phyloP scores from a whole-genome alignment of 202 grass and related monocot genomes.

The Eragrostis tef region DNA sequence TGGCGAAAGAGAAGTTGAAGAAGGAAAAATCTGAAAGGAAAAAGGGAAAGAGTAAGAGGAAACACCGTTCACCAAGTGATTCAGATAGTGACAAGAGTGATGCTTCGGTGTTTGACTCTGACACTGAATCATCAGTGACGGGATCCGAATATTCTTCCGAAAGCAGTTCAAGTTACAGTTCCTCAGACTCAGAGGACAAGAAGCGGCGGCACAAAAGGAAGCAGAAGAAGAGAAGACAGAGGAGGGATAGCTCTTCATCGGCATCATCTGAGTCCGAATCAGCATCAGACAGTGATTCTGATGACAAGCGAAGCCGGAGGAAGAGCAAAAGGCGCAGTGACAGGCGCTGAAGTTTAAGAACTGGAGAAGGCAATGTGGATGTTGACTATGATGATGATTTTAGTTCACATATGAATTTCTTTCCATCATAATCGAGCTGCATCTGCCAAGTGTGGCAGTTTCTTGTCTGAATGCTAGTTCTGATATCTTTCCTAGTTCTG shows the following conservation, averaged over 20 bases:
- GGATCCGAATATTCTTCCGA: constrained; percentile 63
- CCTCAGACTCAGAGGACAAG: constrained; percentile 67
- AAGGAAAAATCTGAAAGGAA: constrained; percentile 39
- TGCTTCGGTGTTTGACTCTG: constrained; percentile 66
- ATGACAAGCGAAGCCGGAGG: constrained; percentile 55
- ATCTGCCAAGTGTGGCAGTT: constrained; percentile 7
- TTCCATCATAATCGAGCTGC: neutral
- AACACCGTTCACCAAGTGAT: constrained; percentile 53
- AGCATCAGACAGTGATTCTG: constrained; percentile 59
- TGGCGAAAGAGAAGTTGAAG: constrained; percentile 46
- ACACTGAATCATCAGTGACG: constrained; percentile 56
- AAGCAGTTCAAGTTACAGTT: constrained; percentile 70
- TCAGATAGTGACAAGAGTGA: constrained; percentile 62
- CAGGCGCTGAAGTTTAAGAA: constrained; percentile 40
- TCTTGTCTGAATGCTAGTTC: constrained; percentile 35
- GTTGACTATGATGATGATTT: constrained; percentile 8
- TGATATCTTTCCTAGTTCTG: constrained; percentile 5
- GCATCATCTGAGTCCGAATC: constrained; percentile 61
- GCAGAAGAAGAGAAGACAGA: constrained; percentile 68
- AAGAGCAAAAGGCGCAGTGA: constrained; percentile 47
- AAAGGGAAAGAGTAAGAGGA: constrained; percentile 67
- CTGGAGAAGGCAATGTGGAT: constrained; percentile 2
- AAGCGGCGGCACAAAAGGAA: constrained; percentile 55
- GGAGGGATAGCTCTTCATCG: constrained; percentile 53
- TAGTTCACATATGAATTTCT: constrained; percentile 1